Evolutionary conservation across 2,329 filamentous ascomycete genomes (phyloP), one percentile per base, ranked within the genome.

Genomic region (Penicillium glabrum): DNA sequence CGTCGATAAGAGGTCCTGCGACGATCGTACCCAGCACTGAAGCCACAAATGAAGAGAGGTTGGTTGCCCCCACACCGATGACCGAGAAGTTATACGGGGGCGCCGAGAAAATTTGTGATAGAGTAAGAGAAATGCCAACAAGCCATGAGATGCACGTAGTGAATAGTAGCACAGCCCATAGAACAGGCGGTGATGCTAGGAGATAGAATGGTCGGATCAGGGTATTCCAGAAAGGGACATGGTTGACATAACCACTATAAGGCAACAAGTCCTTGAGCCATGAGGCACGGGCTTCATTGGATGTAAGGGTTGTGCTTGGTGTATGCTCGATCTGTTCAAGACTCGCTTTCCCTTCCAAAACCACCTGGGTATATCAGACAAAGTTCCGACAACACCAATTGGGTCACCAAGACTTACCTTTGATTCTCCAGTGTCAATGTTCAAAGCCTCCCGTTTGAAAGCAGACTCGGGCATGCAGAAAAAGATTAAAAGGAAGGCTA

Each of bases 401-500:
- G 4, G 3, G 13, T 8, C 6, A 46, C 27, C 11, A n/a, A 6
- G 21, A 29, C 33, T 27, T 53, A 71, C 69, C 31, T 63, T 64
- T 26, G 64, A 58, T 26, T 67, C 62, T 5, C 68, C 67, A 4
- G 70, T 72, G 46, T 76, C 74, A n/a, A 76, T 72, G 45, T 71
- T 74, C 29, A 76, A 57, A 5, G 68, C 64, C n/a, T 67, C 66
- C 16, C 74, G 63, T 31, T 64, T 60, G 58, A 69, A 78, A 1
- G 75, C 74, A 0, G 75, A 73, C 54, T 78, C 75, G 6, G 76
- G 75, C 75, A 78, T 77, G 66, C 74, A 78, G 58, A 79, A 70
- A 49, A 78, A 69, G 5, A 72, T 72, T 54, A 78, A 59, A 51
- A 77, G 65, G 1, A 76, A 56, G 6, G 72, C 63, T 6, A 78